Evolutionary conservation across 257 asterid genomes (phyloP).

Genomic region (Fraxinus excelsior): DNA sequence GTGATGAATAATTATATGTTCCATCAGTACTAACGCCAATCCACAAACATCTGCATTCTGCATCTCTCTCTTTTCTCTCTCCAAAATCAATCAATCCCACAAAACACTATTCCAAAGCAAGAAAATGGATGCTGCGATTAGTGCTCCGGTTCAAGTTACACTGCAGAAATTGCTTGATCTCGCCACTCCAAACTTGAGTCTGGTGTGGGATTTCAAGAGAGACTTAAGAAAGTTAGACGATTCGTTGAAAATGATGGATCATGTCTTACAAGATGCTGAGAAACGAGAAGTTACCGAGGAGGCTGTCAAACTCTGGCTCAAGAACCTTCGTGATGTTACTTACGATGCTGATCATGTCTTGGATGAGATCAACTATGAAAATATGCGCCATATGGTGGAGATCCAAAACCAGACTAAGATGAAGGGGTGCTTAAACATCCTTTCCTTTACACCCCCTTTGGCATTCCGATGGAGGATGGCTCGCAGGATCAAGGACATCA

Average conservation of each 20-base stretch:
- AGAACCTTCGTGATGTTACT: slow-evolving; percentile 8
- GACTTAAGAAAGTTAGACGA: not conserved
- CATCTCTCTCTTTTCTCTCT: not conserved
- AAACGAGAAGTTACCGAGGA: not conserved
- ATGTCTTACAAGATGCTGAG: slow-evolving; percentile 20
- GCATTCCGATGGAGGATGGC: slow-evolving; percentile 6
- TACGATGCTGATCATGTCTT: slow-evolving; percentile 20
- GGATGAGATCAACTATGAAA: slow-evolving; percentile 22
- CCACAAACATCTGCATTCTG: too few relatives aligned
- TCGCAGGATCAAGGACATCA: not conserved
- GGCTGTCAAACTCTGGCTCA: slow-evolving; percentile 14
- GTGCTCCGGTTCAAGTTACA: too few relatives aligned
- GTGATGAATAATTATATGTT: too few relatives aligned
- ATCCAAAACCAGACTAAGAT: not conserved
- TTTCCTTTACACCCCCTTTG: not conserved
- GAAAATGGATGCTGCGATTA: too few relatives aligned
- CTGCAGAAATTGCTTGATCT: not conserved
- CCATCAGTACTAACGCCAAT: too few relatives aligned
- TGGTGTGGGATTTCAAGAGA: not conserved
- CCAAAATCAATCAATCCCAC: too few relatives aligned
- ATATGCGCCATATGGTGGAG: not conserved
- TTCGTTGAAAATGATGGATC: not conserved
- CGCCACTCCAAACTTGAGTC: not conserved
- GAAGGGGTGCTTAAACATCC: not conserved
- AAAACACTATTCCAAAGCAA: too few relatives aligned